phyloP scores from a whole-genome alignment of 371 early-diverging fungal genomes.

The Mycotypha africana region DNA sequence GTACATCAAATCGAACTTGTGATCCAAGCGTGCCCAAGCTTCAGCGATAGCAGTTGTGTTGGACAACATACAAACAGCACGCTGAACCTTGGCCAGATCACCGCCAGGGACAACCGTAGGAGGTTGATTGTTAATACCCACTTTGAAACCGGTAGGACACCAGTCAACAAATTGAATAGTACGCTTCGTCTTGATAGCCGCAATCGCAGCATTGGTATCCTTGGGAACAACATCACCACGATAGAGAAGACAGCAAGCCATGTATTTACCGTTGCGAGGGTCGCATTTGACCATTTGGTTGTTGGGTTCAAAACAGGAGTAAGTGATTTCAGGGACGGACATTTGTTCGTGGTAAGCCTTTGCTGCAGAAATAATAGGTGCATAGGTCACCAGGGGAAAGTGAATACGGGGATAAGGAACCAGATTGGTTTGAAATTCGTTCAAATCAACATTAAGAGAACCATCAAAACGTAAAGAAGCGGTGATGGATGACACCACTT shows the following conservation, averaged over 20 bases:
- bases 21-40: constrained; percentile 94
- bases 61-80: constrained; percentile 93
- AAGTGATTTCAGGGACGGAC: constrained; percentile 85
- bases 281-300: constrained; percentile 97
- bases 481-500: constrained; percentile 99
- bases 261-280: constrained; percentile 91
- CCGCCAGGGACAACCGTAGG: constrained; percentile 89
- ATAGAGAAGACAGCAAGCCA: constrained; percentile 91
- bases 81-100: constrained; percentile 86
- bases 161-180: constrained; percentile 96
- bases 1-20: constrained; percentile 97
- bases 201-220: constrained; percentile 87
- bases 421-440: constrained; percentile 97
- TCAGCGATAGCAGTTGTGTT: constrained; percentile 97
- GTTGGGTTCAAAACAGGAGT: constrained; percentile 87
- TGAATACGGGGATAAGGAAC: constrained; percentile 97
- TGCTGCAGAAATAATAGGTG: constrained; percentile 85
- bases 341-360: constrained; percentile 90
- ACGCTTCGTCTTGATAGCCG: constrained; percentile 82
- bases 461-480: constrained; percentile 99
- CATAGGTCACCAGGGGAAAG: constrained; percentile 96
- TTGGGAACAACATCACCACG: constrained; percentile 86
- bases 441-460: constrained; percentile 94
- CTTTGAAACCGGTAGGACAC: constrained; percentile 98
- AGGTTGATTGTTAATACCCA: constrained; percentile 91